Conservation (phyloP, 805 yeast genomes). For the Kregervanrija fluxuum region DNA sequence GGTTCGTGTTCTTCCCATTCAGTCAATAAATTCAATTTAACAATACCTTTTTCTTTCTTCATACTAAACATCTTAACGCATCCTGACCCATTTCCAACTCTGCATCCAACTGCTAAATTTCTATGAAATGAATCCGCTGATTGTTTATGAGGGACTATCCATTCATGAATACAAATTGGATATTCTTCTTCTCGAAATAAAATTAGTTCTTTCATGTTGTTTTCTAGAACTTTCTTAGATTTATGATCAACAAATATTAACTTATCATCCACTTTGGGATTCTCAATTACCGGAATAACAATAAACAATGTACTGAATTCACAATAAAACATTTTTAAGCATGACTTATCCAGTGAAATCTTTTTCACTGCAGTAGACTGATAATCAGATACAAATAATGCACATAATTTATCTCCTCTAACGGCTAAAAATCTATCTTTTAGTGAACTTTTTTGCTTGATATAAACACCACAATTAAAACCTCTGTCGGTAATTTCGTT, state of each 20-base stretch:
- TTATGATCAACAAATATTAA: conserved; percentile 20
- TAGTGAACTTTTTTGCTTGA: neutral
- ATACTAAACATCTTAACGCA: conserved; percentile 24
- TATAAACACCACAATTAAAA: conserved; percentile 9
- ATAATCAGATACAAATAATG: conserved; percentile 13
- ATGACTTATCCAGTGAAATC: conserved; percentile 19
- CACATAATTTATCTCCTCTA: conserved; percentile 29
- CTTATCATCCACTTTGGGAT: conserved; percentile 6
- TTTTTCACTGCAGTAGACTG: conserved; percentile 17
- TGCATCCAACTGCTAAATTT: conserved; percentile 30
- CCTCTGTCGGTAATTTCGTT: conserved; percentile 19
- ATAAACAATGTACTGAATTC: conserved; percentile 17
- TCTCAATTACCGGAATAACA: conserved; percentile 9
- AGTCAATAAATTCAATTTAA: conserved; percentile 12
- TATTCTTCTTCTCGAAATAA: conserved; percentile 18
- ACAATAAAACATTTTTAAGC: conserved; percentile 22
- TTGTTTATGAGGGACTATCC: conserved; percentile 24
- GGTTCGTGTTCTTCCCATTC: conserved; percentile 16
- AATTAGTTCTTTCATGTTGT: conserved; percentile 1
- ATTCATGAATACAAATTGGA: conserved; percentile 27
- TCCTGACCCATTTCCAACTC: conserved; percentile 12
- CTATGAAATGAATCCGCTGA: conserved; percentile 13
- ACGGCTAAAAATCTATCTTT: conserved; percentile 20
- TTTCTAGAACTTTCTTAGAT: conserved; percentile 7
- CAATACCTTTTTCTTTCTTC: conserved; percentile 9